Evolutionary conservation across 148 eudicot species (phyloP).

Genomic region (Oxyria digyna): DNA sequence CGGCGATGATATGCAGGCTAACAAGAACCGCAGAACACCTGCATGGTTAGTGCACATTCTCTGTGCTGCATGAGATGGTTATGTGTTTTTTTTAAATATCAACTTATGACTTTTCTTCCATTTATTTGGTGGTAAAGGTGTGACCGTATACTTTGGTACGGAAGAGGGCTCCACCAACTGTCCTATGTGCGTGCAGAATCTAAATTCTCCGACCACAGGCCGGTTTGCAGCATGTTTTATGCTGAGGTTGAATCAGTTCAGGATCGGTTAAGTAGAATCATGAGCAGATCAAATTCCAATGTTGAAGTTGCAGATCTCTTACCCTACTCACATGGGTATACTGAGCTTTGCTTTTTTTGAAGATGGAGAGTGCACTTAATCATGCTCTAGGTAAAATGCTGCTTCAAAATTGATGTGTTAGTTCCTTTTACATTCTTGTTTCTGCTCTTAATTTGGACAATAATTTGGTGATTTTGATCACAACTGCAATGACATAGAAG

Average conservation of each 20-base stretch:
- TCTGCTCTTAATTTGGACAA: too few relatives aligned
- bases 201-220: constrained; percentile 85
- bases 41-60: constrained; percentile 60
- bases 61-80: background rate
- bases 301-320: constrained; percentile 69
- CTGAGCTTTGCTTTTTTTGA: constrained; percentile 86
- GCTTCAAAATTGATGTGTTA: too few relatives aligned
- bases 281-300: constrained; percentile 59
- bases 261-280: constrained; percentile 48
- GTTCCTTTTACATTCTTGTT: too few relatives aligned
- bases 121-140: constrained; percentile 46
- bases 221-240: constrained; percentile 77
- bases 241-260: constrained; percentile 82
- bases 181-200: constrained; percentile 89
- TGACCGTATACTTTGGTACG: constrained; percentile 80
- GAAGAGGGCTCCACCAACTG: constrained; percentile 73
- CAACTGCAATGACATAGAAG: too few relatives aligned
- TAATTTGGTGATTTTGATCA: too few relatives aligned
- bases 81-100: background rate
- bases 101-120: background rate
- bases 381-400: too few relatives aligned
- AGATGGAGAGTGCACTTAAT: background rate
- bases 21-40: constrained; percentile 89
- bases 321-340: constrained; percentile 77
- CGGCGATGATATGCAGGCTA: constrained; percentile 71